phyloP scores from a whole-genome alignment of 805 yeast genomes.

The Lipomyces orientalis region DNA sequence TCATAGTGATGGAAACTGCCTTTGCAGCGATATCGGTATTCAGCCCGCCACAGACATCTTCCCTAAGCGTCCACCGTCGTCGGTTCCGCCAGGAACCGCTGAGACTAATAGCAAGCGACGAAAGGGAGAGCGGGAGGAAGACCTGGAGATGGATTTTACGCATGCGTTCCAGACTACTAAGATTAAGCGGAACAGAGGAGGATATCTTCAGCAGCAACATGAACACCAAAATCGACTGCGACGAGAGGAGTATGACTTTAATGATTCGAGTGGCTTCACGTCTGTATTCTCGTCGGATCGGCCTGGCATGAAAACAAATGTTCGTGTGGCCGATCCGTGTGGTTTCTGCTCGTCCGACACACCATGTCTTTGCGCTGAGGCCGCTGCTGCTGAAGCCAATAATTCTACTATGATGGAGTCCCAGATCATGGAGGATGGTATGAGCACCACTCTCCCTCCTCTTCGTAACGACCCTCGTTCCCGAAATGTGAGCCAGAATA shows the following conservation, averaged over 20 bases:
- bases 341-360: conserved; percentile 94
- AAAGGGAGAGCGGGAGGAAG: conserved; percentile 22
- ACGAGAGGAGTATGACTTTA: neutral
- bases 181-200: conserved; percentile 13
- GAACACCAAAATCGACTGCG: conserved; percentile 6
- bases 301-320: conserved; percentile 57
- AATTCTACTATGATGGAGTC: conserved; percentile 22
- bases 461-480: conserved; percentile 35
- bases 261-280: conserved; percentile 10
- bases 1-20: conserved; percentile 34
- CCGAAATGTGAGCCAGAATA: conserved; percentile 42
- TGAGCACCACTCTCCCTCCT: conserved; percentile 32
- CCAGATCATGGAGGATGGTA: conserved; percentile 23
- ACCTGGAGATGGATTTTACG: conserved; percentile 36
- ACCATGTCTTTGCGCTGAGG: conserved; percentile 90
- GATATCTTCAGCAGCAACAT: conserved; percentile 5
- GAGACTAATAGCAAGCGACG: conserved; percentile 10
- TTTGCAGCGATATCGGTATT: conserved; percentile 34
- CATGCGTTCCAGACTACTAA: conserved; percentile 33
- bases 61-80: conserved; percentile 20
- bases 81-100: neutral
- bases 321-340: conserved; percentile 71
- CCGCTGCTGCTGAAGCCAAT: conserved; percentile 50
- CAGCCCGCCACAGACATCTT: conserved; percentile 33
- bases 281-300: conserved; percentile 14